Evolutionary conservation across 208 protist species (phyloP).

Genomic region (Porcisia deanei): DNA sequence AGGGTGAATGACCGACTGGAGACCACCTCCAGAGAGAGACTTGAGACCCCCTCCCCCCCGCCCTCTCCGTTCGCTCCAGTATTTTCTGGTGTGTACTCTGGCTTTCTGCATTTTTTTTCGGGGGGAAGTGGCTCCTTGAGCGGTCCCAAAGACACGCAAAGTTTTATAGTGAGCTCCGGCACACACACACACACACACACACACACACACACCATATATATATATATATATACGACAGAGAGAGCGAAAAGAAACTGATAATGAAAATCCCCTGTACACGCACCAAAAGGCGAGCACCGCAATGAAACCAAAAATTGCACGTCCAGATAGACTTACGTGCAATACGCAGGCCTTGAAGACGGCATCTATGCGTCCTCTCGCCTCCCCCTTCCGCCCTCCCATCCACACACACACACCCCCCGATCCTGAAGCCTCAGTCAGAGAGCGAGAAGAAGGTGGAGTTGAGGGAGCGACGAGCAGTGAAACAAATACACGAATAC

Average conservation of each 20-base stretch:
- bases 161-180: background rate
- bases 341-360: background rate
- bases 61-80: no score
- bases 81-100: no score
- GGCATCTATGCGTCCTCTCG: background rate
- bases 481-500: no score
- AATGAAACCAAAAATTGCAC: background rate
- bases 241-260: no score
- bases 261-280: no score
- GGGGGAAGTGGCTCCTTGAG: no score
- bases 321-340: background rate
- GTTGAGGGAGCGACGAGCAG: background rate
- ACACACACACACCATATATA: background rate
- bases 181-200: conserved; percentile 17
- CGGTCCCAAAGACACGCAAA: no score
- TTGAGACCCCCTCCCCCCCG: no score
- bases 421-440: background rate
- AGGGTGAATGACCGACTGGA: no score
- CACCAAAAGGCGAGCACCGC: background rate
- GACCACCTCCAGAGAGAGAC: no score
- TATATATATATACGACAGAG: background rate
- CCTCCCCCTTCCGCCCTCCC: background rate
- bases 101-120: no score
- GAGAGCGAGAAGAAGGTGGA: background rate
- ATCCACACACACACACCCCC: background rate